Percentiles rank a stretch among this genome's conserved stretches.
phyloP scores from a whole-genome alignment of 345 rosid genomes.

The Melaleuca quinquenervia region DNA sequence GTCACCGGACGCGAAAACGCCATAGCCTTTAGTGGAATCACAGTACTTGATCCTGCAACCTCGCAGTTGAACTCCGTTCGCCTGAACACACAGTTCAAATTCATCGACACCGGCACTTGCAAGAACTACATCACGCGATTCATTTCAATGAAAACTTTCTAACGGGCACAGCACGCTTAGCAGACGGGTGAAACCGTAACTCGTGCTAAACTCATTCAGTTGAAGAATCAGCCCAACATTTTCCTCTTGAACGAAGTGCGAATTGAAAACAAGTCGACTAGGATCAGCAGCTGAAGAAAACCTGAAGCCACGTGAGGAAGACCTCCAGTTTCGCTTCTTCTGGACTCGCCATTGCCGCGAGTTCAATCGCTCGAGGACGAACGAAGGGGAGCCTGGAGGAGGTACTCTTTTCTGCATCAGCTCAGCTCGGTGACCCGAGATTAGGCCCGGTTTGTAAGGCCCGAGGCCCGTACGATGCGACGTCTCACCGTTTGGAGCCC shows the following conservation, averaged over 20 bases:
- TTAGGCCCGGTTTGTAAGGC: neutral
- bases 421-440: neutral
- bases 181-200: neutral
- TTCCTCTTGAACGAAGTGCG: neutral
- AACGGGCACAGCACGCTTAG: neutral
- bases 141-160: neutral
- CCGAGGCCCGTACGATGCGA: neutral
- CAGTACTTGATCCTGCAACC: slow-evolving; percentile 57
- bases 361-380: neutral
- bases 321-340: slow-evolving; percentile 39
- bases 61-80: slow-evolving; percentile 57
- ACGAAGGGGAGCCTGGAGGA: neutral
- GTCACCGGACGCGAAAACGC: slow-evolving; percentile 39
- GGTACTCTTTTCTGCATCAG: neutral
- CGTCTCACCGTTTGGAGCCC: neutral
- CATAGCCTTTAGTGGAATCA: slow-evolving; percentile 56
- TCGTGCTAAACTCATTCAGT: neutral
- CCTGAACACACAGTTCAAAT: slow-evolving; percentile 19
- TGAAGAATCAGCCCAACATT: neutral
- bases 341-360: slow-evolving; percentile 19
- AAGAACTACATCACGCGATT: neutral
- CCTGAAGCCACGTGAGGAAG: slow-evolving; percentile 66
- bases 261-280: neutral
- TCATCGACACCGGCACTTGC: neutral
- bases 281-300: neutral